These are phyloP conservation scores for Myrica gale DNA, from an alignment of 306 rosid species.

Conservation along the genomic window DNA sequence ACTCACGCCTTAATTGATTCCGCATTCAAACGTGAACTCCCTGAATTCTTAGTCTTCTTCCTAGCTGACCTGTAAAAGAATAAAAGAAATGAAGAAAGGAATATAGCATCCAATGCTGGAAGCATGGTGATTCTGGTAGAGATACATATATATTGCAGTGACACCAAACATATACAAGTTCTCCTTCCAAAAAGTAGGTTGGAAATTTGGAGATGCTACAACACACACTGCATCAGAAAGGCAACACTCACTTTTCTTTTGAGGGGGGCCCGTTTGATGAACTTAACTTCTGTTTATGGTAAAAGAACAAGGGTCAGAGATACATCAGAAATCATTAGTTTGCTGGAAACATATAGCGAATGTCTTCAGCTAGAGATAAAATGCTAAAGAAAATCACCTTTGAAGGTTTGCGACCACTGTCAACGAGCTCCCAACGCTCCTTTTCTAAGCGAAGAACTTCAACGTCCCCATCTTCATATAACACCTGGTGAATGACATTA, in stretches of 20 bases:
- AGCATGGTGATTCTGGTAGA: conserved; percentile 14
- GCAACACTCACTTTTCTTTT: conserved; percentile 55
- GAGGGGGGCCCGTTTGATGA: conserved; percentile 47
- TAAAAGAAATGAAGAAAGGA: conserved; percentile 29
- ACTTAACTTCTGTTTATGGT: conserved; percentile 62
- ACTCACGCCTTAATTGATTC: conserved; percentile 60
- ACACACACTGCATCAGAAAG: conserved; percentile 16
- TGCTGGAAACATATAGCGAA: conserved; percentile 25
- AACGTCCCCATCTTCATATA: conserved; percentile 65
- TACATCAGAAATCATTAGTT: conserved; percentile 18
- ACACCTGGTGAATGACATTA: conserved; percentile 52
- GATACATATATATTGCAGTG: conserved; percentile 11
- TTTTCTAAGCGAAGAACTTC: conserved; percentile 57
- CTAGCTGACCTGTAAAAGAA: conserved; percentile 53
- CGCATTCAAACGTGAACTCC: conserved; percentile 40
- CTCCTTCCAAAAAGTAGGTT: neutral
- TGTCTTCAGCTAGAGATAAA: conserved; percentile 26
- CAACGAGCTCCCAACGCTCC: conserved; percentile 61
- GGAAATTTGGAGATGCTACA: neutral
- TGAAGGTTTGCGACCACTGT: conserved; percentile 45
- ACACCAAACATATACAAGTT: conserved; percentile 17
- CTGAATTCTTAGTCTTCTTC: conserved; percentile 39
- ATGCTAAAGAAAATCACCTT: conserved; percentile 39
- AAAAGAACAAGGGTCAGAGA: conserved; percentile 36
- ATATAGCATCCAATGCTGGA: conserved; percentile 1